Evolutionary conservation across 768 basidiomycete species (phyloP).

Genomic region (Lenzites betulinus): DNA sequence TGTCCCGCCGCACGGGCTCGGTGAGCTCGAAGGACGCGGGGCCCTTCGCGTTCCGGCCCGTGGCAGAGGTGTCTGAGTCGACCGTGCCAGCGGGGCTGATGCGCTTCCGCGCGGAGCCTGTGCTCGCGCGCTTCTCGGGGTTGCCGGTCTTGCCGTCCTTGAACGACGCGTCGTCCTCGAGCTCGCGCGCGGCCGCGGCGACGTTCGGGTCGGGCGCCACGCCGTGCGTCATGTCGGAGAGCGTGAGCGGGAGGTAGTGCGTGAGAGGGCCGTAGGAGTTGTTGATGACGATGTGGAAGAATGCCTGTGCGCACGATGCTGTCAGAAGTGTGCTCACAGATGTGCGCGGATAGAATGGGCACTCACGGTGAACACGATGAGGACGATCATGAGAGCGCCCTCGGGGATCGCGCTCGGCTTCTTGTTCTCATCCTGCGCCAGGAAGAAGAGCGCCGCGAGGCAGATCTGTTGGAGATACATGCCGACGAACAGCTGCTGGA

Average conservation of each 20-base stretch:
- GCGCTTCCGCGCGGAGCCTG: slow-evolving; percentile 4
- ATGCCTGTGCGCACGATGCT: slow-evolving; percentile 44
- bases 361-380: slow-evolving; percentile 81
- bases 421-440: slow-evolving; percentile 57
- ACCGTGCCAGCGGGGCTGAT: neutral
- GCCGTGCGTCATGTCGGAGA: slow-evolving; percentile 44
- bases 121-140: slow-evolving; percentile 1
- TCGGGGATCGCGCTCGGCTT: slow-evolving; percentile 66
- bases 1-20: neutral
- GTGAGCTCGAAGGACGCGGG: slow-evolving; percentile 2
- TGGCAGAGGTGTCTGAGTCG: neutral
- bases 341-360: neutral
- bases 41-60: neutral
- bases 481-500: slow-evolving; percentile 92
- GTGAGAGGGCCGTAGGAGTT: slow-evolving; percentile 82
- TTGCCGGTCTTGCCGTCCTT: neutral
- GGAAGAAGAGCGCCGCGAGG: slow-evolving; percentile 88
- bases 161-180: slow-evolving; percentile 20
- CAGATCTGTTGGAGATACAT: slow-evolving; percentile 90
- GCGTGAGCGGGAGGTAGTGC: slow-evolving; percentile 71
- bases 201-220: slow-evolving; percentile 18
- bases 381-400: slow-evolving; percentile 81
- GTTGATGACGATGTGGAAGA: slow-evolving; percentile 73
- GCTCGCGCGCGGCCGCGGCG: slow-evolving; percentile 21
- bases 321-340: neutral